Evolutionary conservation across 306 rosid species (phyloP), one percentile per base, ranked within the genome.

Genomic region (Ziziphus jujuba): DNA sequence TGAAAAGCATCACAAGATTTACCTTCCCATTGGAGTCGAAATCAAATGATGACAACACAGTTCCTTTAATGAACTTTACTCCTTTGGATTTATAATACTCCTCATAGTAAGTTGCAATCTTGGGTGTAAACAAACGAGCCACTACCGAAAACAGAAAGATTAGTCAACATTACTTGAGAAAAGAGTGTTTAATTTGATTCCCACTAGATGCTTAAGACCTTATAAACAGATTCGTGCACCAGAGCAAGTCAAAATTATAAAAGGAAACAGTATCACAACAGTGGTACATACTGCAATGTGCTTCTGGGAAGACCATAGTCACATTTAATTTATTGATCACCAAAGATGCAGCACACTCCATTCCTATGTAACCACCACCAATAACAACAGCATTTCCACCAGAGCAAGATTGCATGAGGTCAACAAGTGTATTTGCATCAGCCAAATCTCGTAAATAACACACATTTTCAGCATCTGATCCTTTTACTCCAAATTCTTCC

Each of bases 331-430:
- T 93, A 80, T 84, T 90, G 80, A 93, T 93, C 83, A 93, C 92
- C 79, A 93, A 78, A 58, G 96, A 93, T 50, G 96, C 99, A 35
- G 96, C 97, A 68, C 97, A 93, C 79, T 93, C 99, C 99, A 93
- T 93, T 68, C 99, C 99, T 54, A 90, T 78, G 80, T 93, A 93
- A 74, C 97, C 99, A 65, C 99, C 97, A 59, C 99, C 99, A 68
- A 93, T 90, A 75, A 93, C 95, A 67, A 93, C 79, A n/a, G 99
- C 97, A 67, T 87, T 84, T 59, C 97, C 97, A 21, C 91, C 89
- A 33, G 91, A 70, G 76, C 58, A 85, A 72, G 89, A 84, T 69
- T 80, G 83, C 79, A 93, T 80, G 33, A 74, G 87, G 69, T 74
- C 59, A 21, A 85, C 89, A 51, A 90, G 72, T 78, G 84, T 83